phyloP scores from a whole-genome alignment of 495 filamentous ascomycete species.

The Hyaloscypha variabilis region DNA sequence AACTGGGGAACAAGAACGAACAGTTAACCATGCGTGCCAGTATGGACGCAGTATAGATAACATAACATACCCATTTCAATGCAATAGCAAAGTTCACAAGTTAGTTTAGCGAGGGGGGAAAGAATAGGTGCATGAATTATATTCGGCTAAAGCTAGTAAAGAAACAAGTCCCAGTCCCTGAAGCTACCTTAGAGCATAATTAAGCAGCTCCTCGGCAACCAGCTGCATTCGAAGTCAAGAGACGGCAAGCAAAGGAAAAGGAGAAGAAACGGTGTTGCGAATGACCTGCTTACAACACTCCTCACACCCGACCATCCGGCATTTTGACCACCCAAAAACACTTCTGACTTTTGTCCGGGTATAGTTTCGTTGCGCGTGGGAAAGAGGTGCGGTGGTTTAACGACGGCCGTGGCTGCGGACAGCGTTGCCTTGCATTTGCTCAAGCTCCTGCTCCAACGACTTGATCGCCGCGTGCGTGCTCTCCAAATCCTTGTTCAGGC shows the following conservation, averaged over 20 bases:
- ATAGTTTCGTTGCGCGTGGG: background rate
- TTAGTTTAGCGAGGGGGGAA: background rate
- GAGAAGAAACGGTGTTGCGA: constrained; percentile 26
- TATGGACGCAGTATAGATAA: constrained; percentile 79
- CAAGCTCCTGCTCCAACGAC: constrained; percentile 88
- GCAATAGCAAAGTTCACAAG: background rate
- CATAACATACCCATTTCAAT: background rate
- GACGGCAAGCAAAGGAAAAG: background rate
- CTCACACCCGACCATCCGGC: constrained; percentile 2
- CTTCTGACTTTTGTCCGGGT: constrained; percentile 1
- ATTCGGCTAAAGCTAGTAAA: constrained; percentile 43
- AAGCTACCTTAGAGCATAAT: constrained; percentile 10
- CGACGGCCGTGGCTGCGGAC: constrained; percentile 95
- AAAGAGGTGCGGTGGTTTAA: constrained; percentile 52
- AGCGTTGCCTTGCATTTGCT: constrained; percentile 88
- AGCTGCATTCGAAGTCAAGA: constrained; percentile 11
- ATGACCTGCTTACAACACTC: constrained; percentile 24
- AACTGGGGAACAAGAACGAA: constrained; percentile 98
- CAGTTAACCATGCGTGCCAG: constrained; percentile 85
- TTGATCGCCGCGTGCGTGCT: constrained; percentile 98
- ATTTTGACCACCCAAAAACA: background rate
- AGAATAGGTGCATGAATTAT: constrained; percentile 43
- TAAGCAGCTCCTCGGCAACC: constrained; percentile 21
- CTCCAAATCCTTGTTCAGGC: constrained; percentile 98
- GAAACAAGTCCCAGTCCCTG: constrained; percentile 23